Evolutionary conservation across 2,329 filamentous ascomycete genomes (phyloP).

Genomic region (Epichloe gansuensis): DNA sequence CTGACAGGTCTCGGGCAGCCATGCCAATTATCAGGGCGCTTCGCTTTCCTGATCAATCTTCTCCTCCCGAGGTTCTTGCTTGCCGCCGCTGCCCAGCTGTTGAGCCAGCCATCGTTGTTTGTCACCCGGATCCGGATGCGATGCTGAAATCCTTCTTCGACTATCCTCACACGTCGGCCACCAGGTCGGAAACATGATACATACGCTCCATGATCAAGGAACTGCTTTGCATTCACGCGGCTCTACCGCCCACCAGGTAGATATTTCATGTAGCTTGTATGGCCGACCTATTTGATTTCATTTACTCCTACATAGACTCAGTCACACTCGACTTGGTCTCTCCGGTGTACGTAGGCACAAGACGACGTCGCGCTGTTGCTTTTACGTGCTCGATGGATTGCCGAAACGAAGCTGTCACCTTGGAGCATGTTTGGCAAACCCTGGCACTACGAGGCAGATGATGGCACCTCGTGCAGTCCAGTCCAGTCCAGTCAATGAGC

Average conservation of each 20-base stretch:
- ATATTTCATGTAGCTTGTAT: too few species aligned
- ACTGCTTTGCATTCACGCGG: too few species aligned
- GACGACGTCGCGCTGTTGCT: not conserved
- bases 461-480: not conserved
- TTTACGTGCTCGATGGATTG: not conserved
- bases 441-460: not conserved
- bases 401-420: too few species aligned
- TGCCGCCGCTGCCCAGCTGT: not conserved
- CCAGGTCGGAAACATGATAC: too few species aligned
- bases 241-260: too few species aligned
- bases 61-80: not conserved
- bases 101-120: too few species aligned
- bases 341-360: not conserved
- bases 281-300: too few species aligned
- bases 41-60: not conserved
- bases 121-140: too few species aligned
- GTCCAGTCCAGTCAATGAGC: too few species aligned
- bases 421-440: not conserved
- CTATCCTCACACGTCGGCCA: too few species aligned
- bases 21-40: not conserved
- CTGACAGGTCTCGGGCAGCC: conserved; percentile 4
- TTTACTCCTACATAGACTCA: not conserved
- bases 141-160: too few species aligned
- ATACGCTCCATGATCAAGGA: too few species aligned
- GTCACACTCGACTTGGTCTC: not conserved